Evolutionary conservation across 192 early-diverging fungal species (phyloP), one percentile per base, ranked within the genome.

Genomic region (Podochytrium sp.): DNA sequence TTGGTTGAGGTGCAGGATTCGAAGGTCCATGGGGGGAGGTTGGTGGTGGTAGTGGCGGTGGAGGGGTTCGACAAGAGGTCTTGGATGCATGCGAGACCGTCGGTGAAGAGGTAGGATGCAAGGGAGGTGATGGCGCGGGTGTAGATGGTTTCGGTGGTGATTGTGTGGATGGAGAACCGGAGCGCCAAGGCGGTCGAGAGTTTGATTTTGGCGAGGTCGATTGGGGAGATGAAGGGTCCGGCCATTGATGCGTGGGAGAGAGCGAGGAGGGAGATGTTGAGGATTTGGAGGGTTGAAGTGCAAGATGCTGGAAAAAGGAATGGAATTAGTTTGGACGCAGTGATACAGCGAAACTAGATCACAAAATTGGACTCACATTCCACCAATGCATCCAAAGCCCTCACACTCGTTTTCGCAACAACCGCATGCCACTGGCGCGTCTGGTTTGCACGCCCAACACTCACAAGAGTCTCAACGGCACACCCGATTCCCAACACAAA

Each of bases 201-300:
- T 59, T 71, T 71, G 29, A 71, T 2, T 51, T 60, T 71, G 4
- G 55, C 10, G 4, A 51, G 25, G 39, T 71, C 69, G 27, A 39
- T n/a, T 14, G 53, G 41, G 5, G 53, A 34, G 29, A 71, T 18
- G 14, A 4, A 12, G 10, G 55, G 42, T 6, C 30, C 57, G 2
- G 69, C 57, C 69, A 71, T 71, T 10, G 69, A 57, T 5, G 69
- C 69, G 47, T 71, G 69, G 16, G 56, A 60, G 4, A 60, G 37
- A 39, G 55, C 38, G 10, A 71, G 16, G 12, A 71, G 57, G 1
- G 57, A 20, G 33, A 47, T 47, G 43, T 35, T 33, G 37, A 32
- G 38, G 20, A 62, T 37, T 62, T 37, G 2, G 16, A 56, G 53
- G 16, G 6, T 23, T 56, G 12, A 12, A 25, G 6, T 7, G 12